Base-by-base conservation (phyloP, 495 filamentous ascomycete genomes). In the Neurospora hispaniola region DNA sequence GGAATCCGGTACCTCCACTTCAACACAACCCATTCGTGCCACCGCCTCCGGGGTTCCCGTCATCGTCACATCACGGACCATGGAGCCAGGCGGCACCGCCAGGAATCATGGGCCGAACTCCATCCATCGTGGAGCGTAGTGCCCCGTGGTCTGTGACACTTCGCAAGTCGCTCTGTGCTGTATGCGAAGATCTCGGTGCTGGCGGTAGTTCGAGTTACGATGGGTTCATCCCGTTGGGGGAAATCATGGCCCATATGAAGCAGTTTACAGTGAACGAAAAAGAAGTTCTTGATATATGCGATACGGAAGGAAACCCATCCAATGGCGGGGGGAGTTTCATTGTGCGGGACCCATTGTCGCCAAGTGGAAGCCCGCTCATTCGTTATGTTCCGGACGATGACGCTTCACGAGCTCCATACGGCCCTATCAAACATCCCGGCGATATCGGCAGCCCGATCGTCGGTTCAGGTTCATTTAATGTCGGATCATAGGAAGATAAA, bases 271-370 rank as follows among this genome's bases (percentile, higher is more conserved):
- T 96, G 73, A 83, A 83, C 4, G 83, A 92, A 70, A 83, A 88
- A 40, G 94, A 97, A 74, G 85, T 99, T 80, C 85, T 94, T n/a
- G 91, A 93, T 69, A 93, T 97, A 72, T 95, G 92, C 80, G 94
- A 98, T 74, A 96, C 94, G 2, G 91, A 96, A 78, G 96, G 96
- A 72, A 96, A 92, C 76, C 78, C 84, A 0, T 88, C 91, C 69
- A 98, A 98, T 75, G 96, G 96, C 70, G 96, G 96, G 70, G 96
- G 96, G 23, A 90, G 85, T 54, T 97, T 98, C 79, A 87, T 86
- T 35, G 84, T 91, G 69, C 85, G 86, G 48, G 85, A 88, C 54
- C 86, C 81, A 35, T 82, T 77, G 10, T 41, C 71, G 54, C 27
- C 2, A 76, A 70, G 3, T 82, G 83, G 39, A 83, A 81, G 42